A percentile compares a stretch with the other conserved stretches of the same genome.
phyloP scores from a whole-genome alignment of 2,329 filamentous ascomycete species.

The Neofusicoccum sp. region DNA sequence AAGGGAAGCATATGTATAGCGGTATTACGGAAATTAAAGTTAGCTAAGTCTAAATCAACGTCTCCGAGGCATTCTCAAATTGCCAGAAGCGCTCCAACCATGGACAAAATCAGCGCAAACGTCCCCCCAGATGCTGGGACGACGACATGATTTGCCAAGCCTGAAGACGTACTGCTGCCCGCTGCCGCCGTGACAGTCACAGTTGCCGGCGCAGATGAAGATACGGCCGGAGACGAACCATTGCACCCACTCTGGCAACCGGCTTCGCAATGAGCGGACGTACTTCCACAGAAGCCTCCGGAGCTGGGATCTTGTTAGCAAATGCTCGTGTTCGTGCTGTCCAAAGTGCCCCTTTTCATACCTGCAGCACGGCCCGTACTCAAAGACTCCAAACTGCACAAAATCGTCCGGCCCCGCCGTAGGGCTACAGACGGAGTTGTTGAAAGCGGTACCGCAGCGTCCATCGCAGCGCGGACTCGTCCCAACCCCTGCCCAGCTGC shows the following conservation, averaged over 20 bases:
- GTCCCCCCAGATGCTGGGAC: background rate
- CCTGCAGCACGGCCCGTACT: slow-evolving; percentile 17
- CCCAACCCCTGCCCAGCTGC: slow-evolving; percentile 13
- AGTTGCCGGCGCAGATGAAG: background rate
- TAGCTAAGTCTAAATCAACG: background rate
- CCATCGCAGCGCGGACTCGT: slow-evolving; percentile 16
- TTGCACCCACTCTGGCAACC: slow-evolving; percentile 15
- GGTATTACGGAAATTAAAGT: background rate
- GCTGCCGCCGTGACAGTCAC: slow-evolving; percentile 5
- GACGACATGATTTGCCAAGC: background rate
- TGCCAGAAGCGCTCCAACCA: background rate
- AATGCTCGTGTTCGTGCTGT: too few relatives aligned
- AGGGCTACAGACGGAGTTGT: slow-evolving; percentile 9
- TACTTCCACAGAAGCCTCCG: slow-evolving; percentile 9
- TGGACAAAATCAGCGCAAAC: background rate
- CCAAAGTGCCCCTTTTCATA: background rate
- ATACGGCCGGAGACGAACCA: background rate
- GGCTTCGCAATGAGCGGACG: background rate
- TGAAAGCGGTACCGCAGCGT: slow-evolving; percentile 4
- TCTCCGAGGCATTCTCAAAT: background rate
- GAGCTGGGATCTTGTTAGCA: background rate
- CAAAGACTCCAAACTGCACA: background rate
- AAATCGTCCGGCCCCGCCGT: slow-evolving; percentile 1
- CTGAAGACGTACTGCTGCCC: background rate
- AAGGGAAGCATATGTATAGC: background rate